Evolutionary conservation across 2,329 filamentous ascomycete species (phyloP).

Genomic region (Davidsoniella virescens): DNA sequence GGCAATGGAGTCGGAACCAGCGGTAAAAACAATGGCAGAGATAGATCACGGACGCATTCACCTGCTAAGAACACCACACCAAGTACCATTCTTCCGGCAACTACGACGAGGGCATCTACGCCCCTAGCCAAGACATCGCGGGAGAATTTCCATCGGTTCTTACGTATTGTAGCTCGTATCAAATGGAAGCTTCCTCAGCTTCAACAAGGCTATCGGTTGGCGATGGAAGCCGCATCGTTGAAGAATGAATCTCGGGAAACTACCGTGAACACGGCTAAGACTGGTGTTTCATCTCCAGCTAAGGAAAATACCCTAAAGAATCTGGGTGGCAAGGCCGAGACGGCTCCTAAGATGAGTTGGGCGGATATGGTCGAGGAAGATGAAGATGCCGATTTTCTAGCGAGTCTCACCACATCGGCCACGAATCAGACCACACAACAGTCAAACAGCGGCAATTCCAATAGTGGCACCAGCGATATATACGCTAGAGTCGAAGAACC

Average conservation of each 20-base stretch:
- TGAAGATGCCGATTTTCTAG: conserved; percentile 17
- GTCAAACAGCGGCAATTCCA: neutral
- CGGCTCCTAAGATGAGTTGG: conserved; percentile 3
- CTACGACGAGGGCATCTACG: neutral
- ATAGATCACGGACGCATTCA: neutral
- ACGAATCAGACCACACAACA: neutral
- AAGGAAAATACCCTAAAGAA: neutral
- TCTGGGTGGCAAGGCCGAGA: neutral
- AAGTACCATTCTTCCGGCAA: neutral
- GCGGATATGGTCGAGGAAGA: conserved; percentile 8
- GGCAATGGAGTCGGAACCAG: too few relatives aligned
- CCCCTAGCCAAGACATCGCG: conserved; percentile 1
- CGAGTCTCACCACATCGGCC: neutral
- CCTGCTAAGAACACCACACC: neutral
- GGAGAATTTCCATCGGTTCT: conserved; percentile 13
- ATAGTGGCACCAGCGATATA: neutral
- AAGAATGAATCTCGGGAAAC: too few relatives aligned
- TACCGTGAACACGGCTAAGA: too few relatives aligned
- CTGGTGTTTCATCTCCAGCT: too few relatives aligned
- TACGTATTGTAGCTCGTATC: conserved; percentile 26
- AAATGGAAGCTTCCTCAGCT: conserved; percentile 49
- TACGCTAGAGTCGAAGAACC: conserved; percentile 23
- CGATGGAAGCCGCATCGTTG: conserved; percentile 19
- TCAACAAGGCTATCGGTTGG: conserved; percentile 37
- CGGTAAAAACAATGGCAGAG: neutral